Evolutionary conservation across 2,329 filamentous ascomycete genomes (phyloP).

Genomic region (Orbilia quercus): DNA sequence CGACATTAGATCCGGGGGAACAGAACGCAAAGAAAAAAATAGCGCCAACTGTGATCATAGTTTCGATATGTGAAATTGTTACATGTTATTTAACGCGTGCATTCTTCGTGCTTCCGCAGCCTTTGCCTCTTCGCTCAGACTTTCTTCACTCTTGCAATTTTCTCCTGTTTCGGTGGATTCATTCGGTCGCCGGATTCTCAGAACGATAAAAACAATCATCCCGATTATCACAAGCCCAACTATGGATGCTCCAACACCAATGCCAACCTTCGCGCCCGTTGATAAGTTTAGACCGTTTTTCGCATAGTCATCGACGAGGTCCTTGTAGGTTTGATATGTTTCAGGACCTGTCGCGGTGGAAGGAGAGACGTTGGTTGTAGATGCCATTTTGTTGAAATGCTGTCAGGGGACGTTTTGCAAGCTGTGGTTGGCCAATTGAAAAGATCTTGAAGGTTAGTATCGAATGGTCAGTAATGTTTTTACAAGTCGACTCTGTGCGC

Average conservation of each 20-base stretch:
- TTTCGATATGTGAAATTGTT: background rate
- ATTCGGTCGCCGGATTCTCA: slow-evolving; percentile 23
- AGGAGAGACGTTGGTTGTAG: background rate
- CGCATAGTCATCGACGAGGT: slow-evolving; percentile 29
- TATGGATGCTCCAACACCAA: slow-evolving; percentile 30
- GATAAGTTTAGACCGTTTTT: slow-evolving; percentile 35
- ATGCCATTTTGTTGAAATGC: slow-evolving; percentile 4
- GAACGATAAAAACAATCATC: slow-evolving; percentile 37
- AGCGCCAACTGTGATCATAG: too few relatives aligned
- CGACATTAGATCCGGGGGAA: too few relatives aligned
- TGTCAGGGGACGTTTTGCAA: too few relatives aligned
- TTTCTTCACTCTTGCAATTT: slow-evolving; percentile 10
- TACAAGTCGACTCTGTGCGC: too few relatives aligned
- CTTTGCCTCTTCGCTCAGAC: slow-evolving; percentile 26
- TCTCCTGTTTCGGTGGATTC: background rate
- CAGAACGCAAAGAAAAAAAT: too few relatives aligned
- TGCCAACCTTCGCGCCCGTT: slow-evolving; percentile 33
- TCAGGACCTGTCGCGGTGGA: slow-evolving; percentile 3
- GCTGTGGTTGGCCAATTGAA: background rate
- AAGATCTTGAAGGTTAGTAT: too few relatives aligned
- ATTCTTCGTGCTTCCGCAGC: slow-evolving; percentile 38
- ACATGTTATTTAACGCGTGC: slow-evolving; percentile 38
- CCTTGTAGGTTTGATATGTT: slow-evolving; percentile 18
- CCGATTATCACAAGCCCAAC: slow-evolving; percentile 39
- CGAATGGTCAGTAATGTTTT: too few relatives aligned